These are phyloP conservation scores for Eragrostis tef DNA, from an alignment of 202 grass and related monocot genomes.

Conservation along the genomic window DNA sequence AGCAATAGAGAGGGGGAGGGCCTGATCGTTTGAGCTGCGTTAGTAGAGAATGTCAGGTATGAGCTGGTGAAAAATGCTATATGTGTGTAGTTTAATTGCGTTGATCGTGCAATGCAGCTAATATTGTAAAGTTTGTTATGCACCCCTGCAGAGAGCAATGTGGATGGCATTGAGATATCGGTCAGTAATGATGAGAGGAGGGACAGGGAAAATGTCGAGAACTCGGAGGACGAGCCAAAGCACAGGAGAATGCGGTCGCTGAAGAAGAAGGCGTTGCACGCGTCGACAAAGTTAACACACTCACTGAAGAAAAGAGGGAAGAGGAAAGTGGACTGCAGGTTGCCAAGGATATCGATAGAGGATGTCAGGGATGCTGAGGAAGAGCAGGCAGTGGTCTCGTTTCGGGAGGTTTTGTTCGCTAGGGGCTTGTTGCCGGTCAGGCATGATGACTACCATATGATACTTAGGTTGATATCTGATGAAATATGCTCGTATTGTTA, in stretches of 20 bases:
- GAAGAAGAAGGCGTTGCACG: slow-evolving; percentile 83
- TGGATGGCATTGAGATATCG: slow-evolving; percentile 49
- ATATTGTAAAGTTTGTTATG: slow-evolving; percentile 8
- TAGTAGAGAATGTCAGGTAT: slow-evolving; percentile 59
- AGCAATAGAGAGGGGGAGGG: slow-evolving; percentile 5
- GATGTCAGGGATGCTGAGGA: slow-evolving; percentile 91
- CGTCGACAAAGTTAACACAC: slow-evolving; percentile 80
- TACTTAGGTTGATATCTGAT: slow-evolving; percentile 62
- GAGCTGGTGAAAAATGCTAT: background rate
- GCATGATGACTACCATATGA: slow-evolving; percentile 86
- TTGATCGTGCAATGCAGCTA: slow-evolving; percentile 44
- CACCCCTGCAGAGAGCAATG: slow-evolving; percentile 48
- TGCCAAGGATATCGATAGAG: slow-evolving; percentile 75
- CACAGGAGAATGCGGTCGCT: slow-evolving; percentile 71
- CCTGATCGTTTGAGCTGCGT: slow-evolving; percentile 43
- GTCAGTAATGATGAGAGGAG: slow-evolving; percentile 66
- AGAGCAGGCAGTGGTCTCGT: slow-evolving; percentile 71
- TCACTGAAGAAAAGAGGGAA: slow-evolving; percentile 99
- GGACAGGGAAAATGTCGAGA: slow-evolving; percentile 64
- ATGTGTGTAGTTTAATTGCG: background rate
- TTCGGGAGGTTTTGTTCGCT: slow-evolving; percentile 74
- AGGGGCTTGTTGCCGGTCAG: slow-evolving; percentile 74
- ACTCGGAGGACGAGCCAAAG: slow-evolving; percentile 71
- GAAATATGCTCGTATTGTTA: slow-evolving; percentile 9
- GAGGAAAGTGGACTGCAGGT: slow-evolving; percentile 76